A percentile compares a stretch with the other conserved stretches of the same genome.
Conservation (phyloP, 2,329 filamentous ascomycete genomes). For the Fusarium devonianum region DNA sequence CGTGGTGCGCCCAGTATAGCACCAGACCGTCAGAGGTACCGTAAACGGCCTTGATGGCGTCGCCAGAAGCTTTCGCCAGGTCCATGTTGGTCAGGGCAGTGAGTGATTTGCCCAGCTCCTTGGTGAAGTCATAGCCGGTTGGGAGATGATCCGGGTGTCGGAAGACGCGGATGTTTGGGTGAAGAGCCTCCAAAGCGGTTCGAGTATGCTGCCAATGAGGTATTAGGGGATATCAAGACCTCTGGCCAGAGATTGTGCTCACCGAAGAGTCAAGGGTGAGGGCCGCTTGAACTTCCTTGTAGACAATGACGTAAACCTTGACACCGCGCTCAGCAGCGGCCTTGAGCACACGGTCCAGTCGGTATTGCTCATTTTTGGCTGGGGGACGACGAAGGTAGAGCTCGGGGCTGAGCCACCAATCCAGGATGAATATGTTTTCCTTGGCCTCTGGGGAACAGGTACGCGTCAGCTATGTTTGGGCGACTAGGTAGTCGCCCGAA, state of each 20-base stretch:
- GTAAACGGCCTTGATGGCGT: constrained; percentile 80
- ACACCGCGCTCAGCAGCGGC: constrained; percentile 86
- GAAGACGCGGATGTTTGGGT: constrained; percentile 87
- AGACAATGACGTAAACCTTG: constrained; percentile 84
- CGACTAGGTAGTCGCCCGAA: neutral
- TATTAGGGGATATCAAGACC: constrained; percentile 12
- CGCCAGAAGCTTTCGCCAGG: constrained; percentile 71
- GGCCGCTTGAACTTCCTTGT: constrained; percentile 88
- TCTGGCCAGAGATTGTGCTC: constrained; percentile 38
- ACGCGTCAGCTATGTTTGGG: constrained; percentile 16
- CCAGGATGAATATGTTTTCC: constrained; percentile 83
- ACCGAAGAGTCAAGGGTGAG: constrained; percentile 65
- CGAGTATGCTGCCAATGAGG: constrained; percentile 72
- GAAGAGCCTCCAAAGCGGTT: constrained; percentile 75
- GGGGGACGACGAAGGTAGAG: constrained; percentile 86
- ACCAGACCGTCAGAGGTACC: constrained; percentile 83
- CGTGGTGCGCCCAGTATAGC: constrained; percentile 91
- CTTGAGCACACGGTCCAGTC: constrained; percentile 82
- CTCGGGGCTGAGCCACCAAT: constrained; percentile 92
- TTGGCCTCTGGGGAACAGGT: constrained; percentile 61
- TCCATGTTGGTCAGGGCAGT: constrained; percentile 58
- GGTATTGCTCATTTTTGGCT: constrained; percentile 80
- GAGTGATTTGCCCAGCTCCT: constrained; percentile 71
- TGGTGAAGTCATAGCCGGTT: constrained; percentile 71
- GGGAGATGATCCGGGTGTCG: constrained; percentile 88